phyloP scores from a whole-genome alignment of 257 asterid genomes.

The Paraleonurus japonicus region DNA sequence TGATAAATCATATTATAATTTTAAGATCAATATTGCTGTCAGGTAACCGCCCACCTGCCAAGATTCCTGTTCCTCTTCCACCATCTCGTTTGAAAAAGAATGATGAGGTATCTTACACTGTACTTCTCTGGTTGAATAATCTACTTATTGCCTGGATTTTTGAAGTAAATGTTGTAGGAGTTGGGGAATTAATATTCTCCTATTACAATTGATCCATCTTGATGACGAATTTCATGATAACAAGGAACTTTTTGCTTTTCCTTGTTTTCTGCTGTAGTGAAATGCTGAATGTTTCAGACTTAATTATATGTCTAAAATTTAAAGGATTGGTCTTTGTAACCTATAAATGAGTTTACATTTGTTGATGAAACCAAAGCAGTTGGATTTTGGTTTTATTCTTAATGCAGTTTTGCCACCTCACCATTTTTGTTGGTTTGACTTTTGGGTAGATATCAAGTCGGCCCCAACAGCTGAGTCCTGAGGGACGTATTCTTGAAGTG shows the following conservation, averaged over 20 bases:
- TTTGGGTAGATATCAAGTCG: slow-evolving; percentile 57
- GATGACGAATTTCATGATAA: no score
- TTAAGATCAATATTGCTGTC: slow-evolving; percentile 27
- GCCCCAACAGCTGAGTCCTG: slow-evolving; percentile 61
- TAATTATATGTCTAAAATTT: not conserved
- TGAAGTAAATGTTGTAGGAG: not conserved
- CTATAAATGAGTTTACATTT: slow-evolving; percentile 12
- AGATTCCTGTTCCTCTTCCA: slow-evolving; percentile 93
- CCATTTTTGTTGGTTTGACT: slow-evolving; percentile 26
- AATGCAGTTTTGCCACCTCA: slow-evolving; percentile 25
- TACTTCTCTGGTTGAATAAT: not conserved
- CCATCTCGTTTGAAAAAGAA: slow-evolving; percentile 60
- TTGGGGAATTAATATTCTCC: not conserved
- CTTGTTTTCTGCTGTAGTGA: not conserved
- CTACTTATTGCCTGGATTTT: not conserved
- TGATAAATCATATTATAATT: slow-evolving; percentile 1
- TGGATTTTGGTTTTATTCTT: slow-evolving; percentile 10
- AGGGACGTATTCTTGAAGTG: slow-evolving; percentile 67
- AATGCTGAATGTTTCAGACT: slow-evolving; percentile 2
- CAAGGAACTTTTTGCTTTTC: not conserved
- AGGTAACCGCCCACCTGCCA: slow-evolving; percentile 90
- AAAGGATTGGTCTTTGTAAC: not conserved
- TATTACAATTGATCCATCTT: no score
- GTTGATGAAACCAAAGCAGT: slow-evolving; percentile 15
- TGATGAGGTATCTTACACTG: slow-evolving; percentile 55